A percentile compares a stretch with the other conserved stretches of the same genome.
Evolutionary conservation across 2,329 filamentous ascomycete genomes (phyloP).

Genomic region (Coleophoma crateriformis): DNA sequence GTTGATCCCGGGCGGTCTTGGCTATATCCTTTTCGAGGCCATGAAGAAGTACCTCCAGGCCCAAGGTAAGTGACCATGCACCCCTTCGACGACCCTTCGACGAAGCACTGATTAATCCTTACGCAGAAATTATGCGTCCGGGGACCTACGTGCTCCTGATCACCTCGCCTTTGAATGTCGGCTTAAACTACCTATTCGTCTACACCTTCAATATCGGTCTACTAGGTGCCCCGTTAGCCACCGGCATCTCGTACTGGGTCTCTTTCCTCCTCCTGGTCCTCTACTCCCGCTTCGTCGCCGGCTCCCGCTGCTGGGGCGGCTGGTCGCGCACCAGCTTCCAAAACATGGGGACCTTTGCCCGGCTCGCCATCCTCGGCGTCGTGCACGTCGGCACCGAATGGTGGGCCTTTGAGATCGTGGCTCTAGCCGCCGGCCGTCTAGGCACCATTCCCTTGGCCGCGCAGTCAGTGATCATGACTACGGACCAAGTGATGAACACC

Average conservation of each 20-base stretch:
- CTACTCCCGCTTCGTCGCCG: conserved; percentile 66
- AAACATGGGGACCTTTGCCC: conserved; percentile 66
- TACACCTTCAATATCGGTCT: conserved; percentile 67
- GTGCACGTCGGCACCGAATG: conserved; percentile 86
- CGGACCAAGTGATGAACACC: conserved; percentile 73
- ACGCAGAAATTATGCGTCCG: conserved; percentile 61
- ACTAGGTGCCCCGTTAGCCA: conserved; percentile 75
- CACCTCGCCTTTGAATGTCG: conserved; percentile 74
- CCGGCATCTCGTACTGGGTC: conserved; percentile 79
- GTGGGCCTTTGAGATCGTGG: conserved; percentile 93
- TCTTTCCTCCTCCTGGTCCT: conserved; percentile 72
- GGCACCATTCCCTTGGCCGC: conserved; percentile 77
- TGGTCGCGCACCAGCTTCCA: conserved; percentile 58
- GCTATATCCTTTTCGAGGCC: conserved; percentile 82
- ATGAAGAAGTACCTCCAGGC: conserved; percentile 87
- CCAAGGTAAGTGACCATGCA: conserved; percentile 62
- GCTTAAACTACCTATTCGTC: conserved; percentile 77
- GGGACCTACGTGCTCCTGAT: conserved; percentile 79
- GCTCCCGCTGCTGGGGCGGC: conserved; percentile 76
- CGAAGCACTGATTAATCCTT: too few relatives aligned
- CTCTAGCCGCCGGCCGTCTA: conserved; percentile 72
- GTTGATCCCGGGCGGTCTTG: conserved; percentile 74
- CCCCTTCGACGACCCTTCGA: conserved; percentile 34
- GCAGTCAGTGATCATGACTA: conserved; percentile 86
- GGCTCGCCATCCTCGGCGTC: conserved; percentile 69